A percentile compares a stretch with the other conserved stretches of the same genome.
phyloP scores from a whole-genome alignment of 2,329 filamentous ascomycete genomes.

The Trichoderma sp. region DNA sequence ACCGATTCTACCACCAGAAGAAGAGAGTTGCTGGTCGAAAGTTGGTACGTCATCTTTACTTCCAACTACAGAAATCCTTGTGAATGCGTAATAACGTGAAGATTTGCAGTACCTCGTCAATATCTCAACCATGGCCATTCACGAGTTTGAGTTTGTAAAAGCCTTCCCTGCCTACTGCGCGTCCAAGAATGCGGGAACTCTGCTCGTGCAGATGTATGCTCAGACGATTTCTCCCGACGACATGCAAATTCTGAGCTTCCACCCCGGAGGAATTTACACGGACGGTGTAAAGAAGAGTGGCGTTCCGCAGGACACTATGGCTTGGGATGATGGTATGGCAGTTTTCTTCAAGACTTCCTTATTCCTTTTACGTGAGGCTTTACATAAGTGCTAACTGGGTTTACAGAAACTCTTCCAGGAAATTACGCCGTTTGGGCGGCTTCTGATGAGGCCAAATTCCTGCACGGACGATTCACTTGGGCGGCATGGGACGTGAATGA shows the following conservation, averaged over 20 bases:
- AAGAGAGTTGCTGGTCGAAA: constrained; percentile 22
- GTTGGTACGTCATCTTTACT: constrained; percentile 22
- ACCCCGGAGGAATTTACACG: constrained; percentile 38
- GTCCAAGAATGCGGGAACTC: constrained; percentile 36
- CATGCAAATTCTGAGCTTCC: constrained; percentile 39
- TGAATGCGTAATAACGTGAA: neutral
- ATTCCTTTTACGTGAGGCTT: neutral
- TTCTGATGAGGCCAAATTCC: constrained; percentile 38
- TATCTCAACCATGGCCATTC: constrained; percentile 19
- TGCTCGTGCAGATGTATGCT: constrained; percentile 36
- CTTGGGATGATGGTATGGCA: constrained; percentile 11
- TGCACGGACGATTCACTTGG: constrained; percentile 41
- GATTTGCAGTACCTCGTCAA: neutral
- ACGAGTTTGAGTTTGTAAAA: constrained; percentile 25
- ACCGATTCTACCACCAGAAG: constrained; percentile 37
- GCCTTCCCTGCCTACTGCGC: constrained; percentile 30
- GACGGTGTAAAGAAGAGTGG: constrained; percentile 24
- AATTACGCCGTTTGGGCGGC: constrained; percentile 41
- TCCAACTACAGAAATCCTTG: neutral
- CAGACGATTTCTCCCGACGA: constrained; percentile 29
- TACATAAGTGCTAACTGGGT: neutral
- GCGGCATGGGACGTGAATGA: constrained; percentile 42
- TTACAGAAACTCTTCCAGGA: constrained; percentile 16
- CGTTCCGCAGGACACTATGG: neutral
- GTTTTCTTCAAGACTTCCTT: fast-evolving